These are phyloP conservation scores for Penicillium sclerotigenum DNA, from an alignment of 2,329 filamentous ascomycete genomes.

Conservation along the genomic window DNA sequence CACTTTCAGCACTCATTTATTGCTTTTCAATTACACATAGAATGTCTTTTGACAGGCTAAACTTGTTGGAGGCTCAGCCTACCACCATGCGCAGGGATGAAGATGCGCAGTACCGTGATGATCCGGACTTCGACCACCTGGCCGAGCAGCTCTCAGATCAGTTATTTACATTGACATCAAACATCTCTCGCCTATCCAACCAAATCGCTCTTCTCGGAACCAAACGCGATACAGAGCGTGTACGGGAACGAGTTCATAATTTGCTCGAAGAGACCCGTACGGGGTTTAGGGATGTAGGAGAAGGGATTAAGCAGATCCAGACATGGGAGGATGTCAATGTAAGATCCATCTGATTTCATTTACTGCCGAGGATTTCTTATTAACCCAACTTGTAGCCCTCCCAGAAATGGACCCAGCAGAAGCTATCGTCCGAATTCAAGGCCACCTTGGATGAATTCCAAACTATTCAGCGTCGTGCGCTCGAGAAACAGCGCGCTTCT, in stretches of 20 bases:
- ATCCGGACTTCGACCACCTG: slow-evolving; percentile 84
- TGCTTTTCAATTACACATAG: slow-evolving; percentile 2
- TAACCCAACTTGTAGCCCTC: slow-evolving; percentile 60
- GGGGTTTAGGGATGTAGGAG: slow-evolving; percentile 86
- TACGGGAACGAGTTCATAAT: slow-evolving; percentile 85
- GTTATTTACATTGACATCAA: slow-evolving; percentile 83
- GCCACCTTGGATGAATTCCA: slow-evolving; percentile 88
- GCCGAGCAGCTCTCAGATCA: slow-evolving; percentile 81
- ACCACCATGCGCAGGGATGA: slow-evolving; percentile 65
- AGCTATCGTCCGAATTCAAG: slow-evolving; percentile 90
- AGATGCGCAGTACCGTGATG: slow-evolving; percentile 77
- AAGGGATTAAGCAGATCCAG: slow-evolving; percentile 89
- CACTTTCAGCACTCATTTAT: slow-evolving; percentile 3
- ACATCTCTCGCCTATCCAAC: slow-evolving; percentile 78
- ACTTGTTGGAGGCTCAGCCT: slow-evolving; percentile 76
- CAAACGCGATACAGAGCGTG: slow-evolving; percentile 82
- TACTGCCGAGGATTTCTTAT: slow-evolving; percentile 5
- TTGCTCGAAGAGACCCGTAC: slow-evolving; percentile 81
- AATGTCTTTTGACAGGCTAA: slow-evolving; percentile 92
- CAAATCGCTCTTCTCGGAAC: slow-evolving; percentile 85
- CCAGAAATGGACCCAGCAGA: slow-evolving; percentile 95
- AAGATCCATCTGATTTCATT: slow-evolving; percentile 31
- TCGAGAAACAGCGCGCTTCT: slow-evolving; percentile 89
- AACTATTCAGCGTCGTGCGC: slow-evolving; percentile 77
- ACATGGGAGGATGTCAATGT: slow-evolving; percentile 81